Base-by-base conservation (phyloP, 257 asterid genomes). In the Nicotiana tabacum region DNA sequence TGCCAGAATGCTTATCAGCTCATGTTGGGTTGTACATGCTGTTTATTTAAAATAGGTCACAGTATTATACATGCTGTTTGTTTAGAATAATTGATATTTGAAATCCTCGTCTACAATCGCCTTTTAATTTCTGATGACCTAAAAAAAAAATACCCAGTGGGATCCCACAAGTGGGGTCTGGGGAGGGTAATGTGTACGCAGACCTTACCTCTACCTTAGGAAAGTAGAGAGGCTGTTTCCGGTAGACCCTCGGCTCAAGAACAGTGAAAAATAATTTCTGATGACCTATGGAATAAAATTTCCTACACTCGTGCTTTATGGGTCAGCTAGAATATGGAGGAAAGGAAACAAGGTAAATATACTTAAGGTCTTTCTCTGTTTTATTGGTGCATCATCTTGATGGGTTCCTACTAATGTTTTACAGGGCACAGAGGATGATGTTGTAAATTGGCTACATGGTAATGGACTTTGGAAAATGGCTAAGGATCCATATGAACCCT, bases 341-440 rank as follows among this genome's bases (percentile, higher is more conserved):
- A 21, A 57, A 11, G 78, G 78, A 70, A n/a, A 13, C n/a, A 70
- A 11, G 56, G 56, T 0, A 4, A 55, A n/a, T 39, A 70, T 39
- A 1, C 58, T 11, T n/a, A 2, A 4, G 12, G 10, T 16, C n/a
- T n/a, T 33, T 69, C 78, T 3, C 58, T 24, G 48, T 46, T 12
- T 0, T 12, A 43, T 39, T 6, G 78, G 29, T 74, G 80, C 80
- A 48, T 27, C 43, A 15, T 6, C 80, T 13, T 74, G 60, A 72
- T 5, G 35, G 24, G 65, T 33, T 83, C 24, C 48, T 83, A 13
- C 18, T 66, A 51, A 5, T 10, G n/a, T 66, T 48, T 69, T 82
- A 1, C 93, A 96, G 99, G 99, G 99, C 58, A 96, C 98, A 1
- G 99, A 94, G 46, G 99, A 96, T 56, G 99, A 96, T 48, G 98